A percentile compares a stretch with the other conserved stretches of the same genome.
Evolutionary conservation across 2,329 filamentous ascomycete species (phyloP).

Genomic region (Epichloe scottii): DNA sequence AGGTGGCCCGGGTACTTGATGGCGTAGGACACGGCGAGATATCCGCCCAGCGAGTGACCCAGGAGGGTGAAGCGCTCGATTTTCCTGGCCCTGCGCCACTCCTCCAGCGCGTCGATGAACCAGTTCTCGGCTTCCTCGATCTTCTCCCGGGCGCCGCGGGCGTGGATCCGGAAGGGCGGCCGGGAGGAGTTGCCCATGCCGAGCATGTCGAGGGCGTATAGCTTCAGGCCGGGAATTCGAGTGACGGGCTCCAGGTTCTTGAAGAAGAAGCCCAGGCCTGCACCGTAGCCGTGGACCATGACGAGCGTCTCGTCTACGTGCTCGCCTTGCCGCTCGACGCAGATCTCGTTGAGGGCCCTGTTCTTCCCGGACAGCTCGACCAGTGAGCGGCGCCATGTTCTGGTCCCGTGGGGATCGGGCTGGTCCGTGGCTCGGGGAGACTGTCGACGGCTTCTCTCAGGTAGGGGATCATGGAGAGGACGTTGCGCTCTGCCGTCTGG

Average conservation of each 20-base stretch:
- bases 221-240: conserved; percentile 65
- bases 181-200: conserved; percentile 86
- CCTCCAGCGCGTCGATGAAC: conserved; percentile 93
- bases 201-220: conserved; percentile 89
- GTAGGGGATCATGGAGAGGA: conserved; percentile 76
- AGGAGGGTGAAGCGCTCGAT: conserved; percentile 89
- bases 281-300: conserved; percentile 94
- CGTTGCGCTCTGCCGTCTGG: conserved; percentile 72
- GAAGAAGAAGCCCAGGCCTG: conserved; percentile 94
- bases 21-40: conserved; percentile 88
- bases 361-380: conserved; percentile 76
- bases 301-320: conserved; percentile 74
- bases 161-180: conserved; percentile 71
- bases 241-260: conserved; percentile 90
- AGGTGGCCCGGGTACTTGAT: conserved; percentile 89
- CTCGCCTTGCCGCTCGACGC: conserved; percentile 72
- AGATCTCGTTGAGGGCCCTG: conserved; percentile 84
- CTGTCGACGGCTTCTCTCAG: conserved; percentile 63
- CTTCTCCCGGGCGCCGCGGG: conserved; percentile 68
- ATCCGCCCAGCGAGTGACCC: conserved; percentile 87
- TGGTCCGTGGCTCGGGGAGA: conserved; percentile 31
- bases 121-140: conserved; percentile 84
- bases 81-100: conserved; percentile 81
- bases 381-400: conserved; percentile 76
- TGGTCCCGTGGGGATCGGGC: conserved; percentile 70